phyloP scores from a whole-genome alignment of 225 moss, liverwort and hornwort species.

The Climacium dendroides region DNA sequence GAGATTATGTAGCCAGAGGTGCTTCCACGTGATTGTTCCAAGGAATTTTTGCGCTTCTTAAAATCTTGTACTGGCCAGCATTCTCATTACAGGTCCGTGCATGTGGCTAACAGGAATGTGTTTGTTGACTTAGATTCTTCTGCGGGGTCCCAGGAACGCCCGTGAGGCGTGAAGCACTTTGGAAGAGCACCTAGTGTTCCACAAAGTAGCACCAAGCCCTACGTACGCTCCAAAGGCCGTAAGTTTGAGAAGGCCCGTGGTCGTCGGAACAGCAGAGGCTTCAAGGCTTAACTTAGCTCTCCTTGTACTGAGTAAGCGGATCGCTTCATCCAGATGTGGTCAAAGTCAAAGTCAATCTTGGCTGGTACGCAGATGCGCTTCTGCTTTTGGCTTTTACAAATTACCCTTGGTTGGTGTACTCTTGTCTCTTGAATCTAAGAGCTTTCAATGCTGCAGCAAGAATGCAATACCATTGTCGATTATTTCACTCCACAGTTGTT shows the following conservation, averaged over 20 bases:
- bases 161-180: slow-evolving; percentile 85
- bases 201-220: slow-evolving; percentile 75
- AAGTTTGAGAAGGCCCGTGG: slow-evolving; percentile 85
- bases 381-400: not conserved
- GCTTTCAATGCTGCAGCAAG: not conserved
- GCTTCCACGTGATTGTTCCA: not conserved
- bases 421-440: not conserved
- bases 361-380: not conserved
- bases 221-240: slow-evolving; percentile 62
- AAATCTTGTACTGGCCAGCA: not conserved
- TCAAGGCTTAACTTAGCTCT: slow-evolving; percentile 41
- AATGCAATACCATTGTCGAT: not conserved
- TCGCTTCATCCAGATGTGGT: not conserved
- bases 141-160: slow-evolving; percentile 69
- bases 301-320: not conserved
- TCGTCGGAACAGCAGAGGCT: slow-evolving; percentile 81
- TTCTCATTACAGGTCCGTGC: not conserved
- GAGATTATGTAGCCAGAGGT: too few relatives aligned
- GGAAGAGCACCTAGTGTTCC: slow-evolving; percentile 83
- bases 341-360: not conserved
- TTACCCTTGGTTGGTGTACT: not conserved
- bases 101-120: not conserved
- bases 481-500: not conserved
- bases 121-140: slow-evolving; percentile 6
- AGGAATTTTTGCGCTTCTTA: not conserved